Percentiles rank a stretch among this genome's conserved stretches.
Evolutionary conservation across 371 early-diverging fungal genomes (phyloP).

Genomic region (Mortierella sp.): DNA sequence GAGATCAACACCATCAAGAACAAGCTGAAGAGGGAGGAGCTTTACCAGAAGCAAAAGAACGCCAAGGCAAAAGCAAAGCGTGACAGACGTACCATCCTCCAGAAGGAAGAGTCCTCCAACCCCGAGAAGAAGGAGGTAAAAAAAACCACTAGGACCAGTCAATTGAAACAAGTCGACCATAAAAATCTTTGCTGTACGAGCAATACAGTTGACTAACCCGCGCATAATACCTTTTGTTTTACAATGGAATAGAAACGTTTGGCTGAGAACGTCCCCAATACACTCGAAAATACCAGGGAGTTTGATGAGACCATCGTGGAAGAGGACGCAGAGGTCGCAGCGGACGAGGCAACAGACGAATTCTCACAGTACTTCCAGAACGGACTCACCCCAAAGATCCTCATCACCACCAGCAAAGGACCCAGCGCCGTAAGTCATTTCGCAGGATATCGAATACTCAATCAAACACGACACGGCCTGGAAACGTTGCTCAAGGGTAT

Average conservation of each 20-base stretch:
- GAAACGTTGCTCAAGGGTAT: too few relatives aligned
- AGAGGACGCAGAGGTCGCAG: constrained; percentile 85
- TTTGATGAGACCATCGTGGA: constrained; percentile 94
- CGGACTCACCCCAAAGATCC: constrained; percentile 90
- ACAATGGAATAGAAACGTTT: constrained; percentile 78
- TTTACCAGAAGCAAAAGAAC: constrained; percentile 78
- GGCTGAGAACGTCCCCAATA: constrained; percentile 91
- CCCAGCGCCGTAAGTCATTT: constrained; percentile 60
- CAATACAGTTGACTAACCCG: neutral
- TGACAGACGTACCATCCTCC: constrained; percentile 73
- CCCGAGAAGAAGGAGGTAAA: constrained; percentile 88
- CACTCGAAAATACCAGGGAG: constrained; percentile 94
- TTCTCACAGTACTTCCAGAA: constrained; percentile 89
- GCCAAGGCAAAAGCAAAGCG: constrained; percentile 85
- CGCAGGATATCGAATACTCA: neutral
- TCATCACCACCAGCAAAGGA: constrained; percentile 92
- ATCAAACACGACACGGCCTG: too few relatives aligned
- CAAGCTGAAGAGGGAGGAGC: constrained; percentile 84
- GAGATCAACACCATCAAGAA: constrained; percentile 73
- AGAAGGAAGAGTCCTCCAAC: constrained; percentile 88
- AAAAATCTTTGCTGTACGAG: neutral
- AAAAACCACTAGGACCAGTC: neutral
- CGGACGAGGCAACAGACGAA: constrained; percentile 94
- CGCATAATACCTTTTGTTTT: neutral
- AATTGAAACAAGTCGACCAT: neutral